Conservation (phyloP, 164 flowering plant species). For the Akebia trifoliata region DNA sequence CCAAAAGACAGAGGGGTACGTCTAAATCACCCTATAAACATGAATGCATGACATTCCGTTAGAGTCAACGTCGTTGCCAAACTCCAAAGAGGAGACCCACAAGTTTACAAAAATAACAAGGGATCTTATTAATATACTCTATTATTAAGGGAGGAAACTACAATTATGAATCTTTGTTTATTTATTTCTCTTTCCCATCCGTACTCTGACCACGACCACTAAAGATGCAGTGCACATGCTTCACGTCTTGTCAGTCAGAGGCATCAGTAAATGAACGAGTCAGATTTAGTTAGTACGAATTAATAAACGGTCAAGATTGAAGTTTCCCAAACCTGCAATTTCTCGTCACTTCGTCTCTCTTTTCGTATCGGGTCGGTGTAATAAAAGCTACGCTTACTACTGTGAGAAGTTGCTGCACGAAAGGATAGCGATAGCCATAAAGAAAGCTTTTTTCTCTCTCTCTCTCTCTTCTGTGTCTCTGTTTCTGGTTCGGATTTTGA, state of each 20-base stretch:
- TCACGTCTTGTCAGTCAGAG: constrained; percentile 39
- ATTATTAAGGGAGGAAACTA: not conserved
- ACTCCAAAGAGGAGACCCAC: no score
- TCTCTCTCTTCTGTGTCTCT: not conserved
- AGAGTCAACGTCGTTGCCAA: no score
- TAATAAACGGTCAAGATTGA: constrained; percentile 24
- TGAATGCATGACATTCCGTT: no score
- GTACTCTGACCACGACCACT: constrained; percentile 61
- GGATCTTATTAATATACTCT: no score
- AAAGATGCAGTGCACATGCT: constrained; percentile 55
- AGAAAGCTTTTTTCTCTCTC: constrained; percentile 5
- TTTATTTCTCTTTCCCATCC: constrained; percentile 14
- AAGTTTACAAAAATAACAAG: no score
- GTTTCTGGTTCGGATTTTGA: constrained; percentile 1
- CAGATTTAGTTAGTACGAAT: constrained; percentile 28
- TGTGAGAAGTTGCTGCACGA: no score
- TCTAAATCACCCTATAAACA: no score
- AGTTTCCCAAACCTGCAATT: constrained; percentile 19
- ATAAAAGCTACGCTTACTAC: constrained; percentile 6
- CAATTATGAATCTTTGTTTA: not conserved
- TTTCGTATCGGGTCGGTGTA: not conserved
- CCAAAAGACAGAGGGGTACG: no score
- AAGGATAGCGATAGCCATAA: constrained; percentile 16
- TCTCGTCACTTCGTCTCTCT: constrained; percentile 10
- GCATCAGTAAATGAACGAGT: constrained; percentile 20